Conservation (phyloP, 2,329 filamentous ascomycete genomes). For the Ascochyta rabiei region DNA sequence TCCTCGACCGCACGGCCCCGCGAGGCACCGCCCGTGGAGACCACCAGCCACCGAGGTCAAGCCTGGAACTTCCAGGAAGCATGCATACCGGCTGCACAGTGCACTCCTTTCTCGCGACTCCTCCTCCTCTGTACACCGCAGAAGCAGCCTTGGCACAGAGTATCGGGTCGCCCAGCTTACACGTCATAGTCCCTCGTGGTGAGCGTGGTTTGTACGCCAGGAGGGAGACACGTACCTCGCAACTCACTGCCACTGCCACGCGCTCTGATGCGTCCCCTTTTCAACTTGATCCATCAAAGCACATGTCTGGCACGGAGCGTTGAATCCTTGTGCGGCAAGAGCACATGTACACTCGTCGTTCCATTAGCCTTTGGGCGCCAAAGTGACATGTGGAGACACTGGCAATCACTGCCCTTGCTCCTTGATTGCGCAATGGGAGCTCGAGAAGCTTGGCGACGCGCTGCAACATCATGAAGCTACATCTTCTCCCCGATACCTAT, state of each 20-base stretch:
- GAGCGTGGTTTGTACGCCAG: not conserved
- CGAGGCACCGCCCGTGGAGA: constrained; percentile 1
- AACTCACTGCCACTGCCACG: not conserved
- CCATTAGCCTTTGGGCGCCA: not conserved
- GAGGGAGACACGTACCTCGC: not conserved
- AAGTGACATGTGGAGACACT: not conserved
- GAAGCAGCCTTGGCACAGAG: constrained; percentile 10
- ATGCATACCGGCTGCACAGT: not conserved
- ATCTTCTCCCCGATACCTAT: not conserved
- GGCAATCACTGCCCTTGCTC: not conserved
- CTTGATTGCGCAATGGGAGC: not conserved
- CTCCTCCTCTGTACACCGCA: constrained; percentile 2
- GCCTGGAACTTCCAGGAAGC: no score
- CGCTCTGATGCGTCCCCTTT: not conserved
- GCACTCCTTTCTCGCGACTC: not conserved
- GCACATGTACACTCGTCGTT: not conserved
- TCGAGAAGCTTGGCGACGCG: no score
- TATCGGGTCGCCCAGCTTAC: not conserved
- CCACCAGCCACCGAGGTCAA: constrained; percentile 6
- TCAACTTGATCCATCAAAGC: not conserved
- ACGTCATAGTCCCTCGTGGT: not conserved
- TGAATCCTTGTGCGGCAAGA: not conserved
- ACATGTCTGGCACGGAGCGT: no score
- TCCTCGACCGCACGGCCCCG: constrained; percentile 11
- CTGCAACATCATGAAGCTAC: no score